Evolutionary conservation across 2,329 filamentous ascomycete species (phyloP).

Genomic region (Bimuria novae-zelandiae): DNA sequence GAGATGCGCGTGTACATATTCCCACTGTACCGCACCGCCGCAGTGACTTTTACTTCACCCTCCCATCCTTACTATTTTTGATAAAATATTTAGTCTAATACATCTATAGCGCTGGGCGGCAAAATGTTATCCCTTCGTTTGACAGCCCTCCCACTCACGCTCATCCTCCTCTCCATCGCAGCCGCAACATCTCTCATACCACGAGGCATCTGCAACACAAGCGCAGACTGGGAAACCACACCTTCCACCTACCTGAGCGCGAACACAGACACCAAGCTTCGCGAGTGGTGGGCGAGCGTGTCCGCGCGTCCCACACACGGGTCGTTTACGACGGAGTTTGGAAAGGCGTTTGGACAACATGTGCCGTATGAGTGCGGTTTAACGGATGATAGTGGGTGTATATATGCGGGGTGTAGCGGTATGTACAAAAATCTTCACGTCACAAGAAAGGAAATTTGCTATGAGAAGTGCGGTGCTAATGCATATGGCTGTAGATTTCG

Average conservation of each 20-base stretch:
- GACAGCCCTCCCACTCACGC: not conserved
- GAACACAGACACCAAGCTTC: not conserved
- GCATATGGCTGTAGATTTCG: not conserved
- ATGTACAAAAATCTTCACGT: not conserved
- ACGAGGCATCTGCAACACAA: not conserved
- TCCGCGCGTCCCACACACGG: not conserved
- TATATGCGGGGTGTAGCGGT: conserved; percentile 7
- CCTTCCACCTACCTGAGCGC: not conserved
- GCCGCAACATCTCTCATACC: not conserved
- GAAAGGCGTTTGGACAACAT: conserved; percentile 5
- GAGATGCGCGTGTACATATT: not conserved
- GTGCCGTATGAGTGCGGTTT: conserved; percentile 4
- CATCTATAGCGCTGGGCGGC: too few species aligned
- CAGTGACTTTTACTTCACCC: too few species aligned
- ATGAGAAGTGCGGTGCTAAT: too few species aligned
- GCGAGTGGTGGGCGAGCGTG: conserved; percentile 1
- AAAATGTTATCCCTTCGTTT: not conserved
- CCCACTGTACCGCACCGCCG: too few species aligned
- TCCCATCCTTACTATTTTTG: too few species aligned
- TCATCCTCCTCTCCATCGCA: not conserved
- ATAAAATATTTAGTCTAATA: too few species aligned
- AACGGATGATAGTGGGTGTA: conserved; percentile 2
- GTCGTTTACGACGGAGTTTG: not conserved
- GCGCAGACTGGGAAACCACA: not conserved
- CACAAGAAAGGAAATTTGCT: too few species aligned